Evolutionary conservation across 2,329 filamentous ascomycete genomes (phyloP).

Genomic region (Aspergillus sp.): DNA sequence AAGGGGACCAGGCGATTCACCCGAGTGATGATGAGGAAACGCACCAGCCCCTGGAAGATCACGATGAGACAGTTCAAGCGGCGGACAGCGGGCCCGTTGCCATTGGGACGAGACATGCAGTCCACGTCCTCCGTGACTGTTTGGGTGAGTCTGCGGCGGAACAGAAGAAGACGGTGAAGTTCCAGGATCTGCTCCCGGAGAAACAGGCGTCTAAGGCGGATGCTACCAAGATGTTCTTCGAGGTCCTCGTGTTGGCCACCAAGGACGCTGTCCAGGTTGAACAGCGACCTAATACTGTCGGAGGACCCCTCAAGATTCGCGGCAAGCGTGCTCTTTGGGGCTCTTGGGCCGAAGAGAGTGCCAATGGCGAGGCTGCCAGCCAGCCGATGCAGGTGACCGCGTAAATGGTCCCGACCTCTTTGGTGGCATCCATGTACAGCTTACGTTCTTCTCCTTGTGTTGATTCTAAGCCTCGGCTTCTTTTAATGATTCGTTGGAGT

Average conservation of each 20-base stretch:
- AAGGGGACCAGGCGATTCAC: slow-evolving; percentile 43
- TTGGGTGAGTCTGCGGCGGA: slow-evolving; percentile 68
- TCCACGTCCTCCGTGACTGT: slow-evolving; percentile 85
- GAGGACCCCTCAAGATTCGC: slow-evolving; percentile 76
- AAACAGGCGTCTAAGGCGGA: slow-evolving; percentile 76
- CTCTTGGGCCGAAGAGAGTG: slow-evolving; percentile 77
- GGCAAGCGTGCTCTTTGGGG: slow-evolving; percentile 97
- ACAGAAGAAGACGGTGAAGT: slow-evolving; percentile 76
- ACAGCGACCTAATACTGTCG: slow-evolving; percentile 69
- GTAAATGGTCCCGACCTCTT: slow-evolving; percentile 4
- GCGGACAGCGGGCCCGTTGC: slow-evolving; percentile 84
- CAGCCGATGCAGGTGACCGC: slow-evolving; percentile 28
- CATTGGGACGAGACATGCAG: slow-evolving; percentile 88
- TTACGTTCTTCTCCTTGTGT: slow-evolving; percentile 1
- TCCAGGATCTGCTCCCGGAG: slow-evolving; percentile 89
- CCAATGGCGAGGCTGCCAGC: slow-evolving; percentile 45
- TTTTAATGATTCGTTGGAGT: slow-evolving; percentile 13
- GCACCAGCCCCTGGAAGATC: slow-evolving; percentile 55
- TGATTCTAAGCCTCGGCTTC: slow-evolving; percentile 4
- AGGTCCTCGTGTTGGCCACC: slow-evolving; percentile 89
- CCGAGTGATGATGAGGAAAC: slow-evolving; percentile 49
- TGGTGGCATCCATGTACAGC: not conserved
- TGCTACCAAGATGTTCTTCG: slow-evolving; percentile 99
- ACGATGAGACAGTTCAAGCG: slow-evolving; percentile 80
- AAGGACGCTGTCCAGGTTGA: slow-evolving; percentile 98